Percentiles rank a stretch among this genome's conserved stretches.
These are phyloP conservation scores for Cytospora chrysosperma DNA, from an alignment of 2,329 filamentous ascomycete genomes.

Conservation along the genomic window DNA sequence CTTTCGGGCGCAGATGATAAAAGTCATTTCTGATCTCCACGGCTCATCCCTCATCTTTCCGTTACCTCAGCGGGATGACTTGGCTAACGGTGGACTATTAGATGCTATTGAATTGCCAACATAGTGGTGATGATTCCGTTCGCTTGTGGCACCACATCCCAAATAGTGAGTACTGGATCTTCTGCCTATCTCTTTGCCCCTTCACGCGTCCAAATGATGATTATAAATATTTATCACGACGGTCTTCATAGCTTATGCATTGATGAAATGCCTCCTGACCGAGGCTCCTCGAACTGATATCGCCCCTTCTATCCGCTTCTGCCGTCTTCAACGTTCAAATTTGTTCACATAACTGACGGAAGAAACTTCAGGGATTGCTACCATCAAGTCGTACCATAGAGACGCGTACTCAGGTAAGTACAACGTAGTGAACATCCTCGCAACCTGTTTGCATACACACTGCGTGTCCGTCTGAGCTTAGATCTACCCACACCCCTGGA, in stretches of 20 bases:
- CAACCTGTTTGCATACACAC: neutral
- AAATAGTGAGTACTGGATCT: neutral
- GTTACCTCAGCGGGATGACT: slow-evolving; percentile 27
- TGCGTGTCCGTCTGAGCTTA: neutral
- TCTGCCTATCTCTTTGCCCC: neutral
- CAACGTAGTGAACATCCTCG: neutral
- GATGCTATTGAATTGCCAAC: too few relatives aligned
- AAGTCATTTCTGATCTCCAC: slow-evolving; percentile 43
- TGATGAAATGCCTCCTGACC: slow-evolving; percentile 83
- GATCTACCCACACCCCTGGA: neutral
- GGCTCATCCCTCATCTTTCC: slow-evolving; percentile 8
- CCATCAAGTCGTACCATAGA: neutral
- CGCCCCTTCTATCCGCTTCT: slow-evolving; percentile 6
- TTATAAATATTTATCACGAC: slow-evolving; percentile 72
- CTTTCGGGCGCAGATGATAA: slow-evolving; percentile 53
- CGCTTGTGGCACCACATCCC: neutral
- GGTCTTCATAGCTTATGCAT: slow-evolving; percentile 79
- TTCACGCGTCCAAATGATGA: slow-evolving; percentile 59
- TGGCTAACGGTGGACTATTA: slow-evolving; percentile 3
- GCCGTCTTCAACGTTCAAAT: neutral
- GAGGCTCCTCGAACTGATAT: slow-evolving; percentile 49
- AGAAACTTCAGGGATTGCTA: slow-evolving; percentile 2
- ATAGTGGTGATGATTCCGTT: neutral
- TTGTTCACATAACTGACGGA: slow-evolving; percentile 9
- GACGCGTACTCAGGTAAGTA: neutral